These are phyloP conservation scores for Penicillium manginii DNA, from an alignment of 495 filamentous ascomycete genomes.

Conservation along the genomic window DNA sequence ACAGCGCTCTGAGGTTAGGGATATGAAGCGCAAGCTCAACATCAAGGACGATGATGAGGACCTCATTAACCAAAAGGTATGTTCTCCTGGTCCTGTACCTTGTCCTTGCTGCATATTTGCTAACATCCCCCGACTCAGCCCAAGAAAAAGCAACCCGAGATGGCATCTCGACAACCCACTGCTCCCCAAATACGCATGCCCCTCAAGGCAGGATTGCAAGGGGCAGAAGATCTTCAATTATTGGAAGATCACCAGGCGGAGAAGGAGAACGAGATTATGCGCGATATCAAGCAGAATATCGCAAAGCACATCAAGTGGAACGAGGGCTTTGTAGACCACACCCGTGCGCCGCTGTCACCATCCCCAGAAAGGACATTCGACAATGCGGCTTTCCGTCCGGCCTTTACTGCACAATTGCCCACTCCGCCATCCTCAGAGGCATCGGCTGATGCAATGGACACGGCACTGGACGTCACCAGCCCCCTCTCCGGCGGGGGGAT, in stretches of 20 bases:
- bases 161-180: slow-evolving; percentile 57
- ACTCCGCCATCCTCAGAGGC: slow-evolving; percentile 84
- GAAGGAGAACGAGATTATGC: slow-evolving; percentile 76
- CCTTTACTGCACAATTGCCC: slow-evolving; percentile 80
- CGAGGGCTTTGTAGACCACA: slow-evolving; percentile 79
- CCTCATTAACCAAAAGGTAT: slow-evolving; percentile 89
- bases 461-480: slow-evolving; percentile 45
- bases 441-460: slow-evolving; percentile 60
- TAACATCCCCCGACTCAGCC: slow-evolving; percentile 55
- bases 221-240: slow-evolving; percentile 72
- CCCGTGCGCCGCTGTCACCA: slow-evolving; percentile 77
- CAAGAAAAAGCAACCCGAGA: slow-evolving; percentile 67
- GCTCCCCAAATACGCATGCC: slow-evolving; percentile 68
- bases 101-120: slow-evolving; percentile 22
- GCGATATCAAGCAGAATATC: slow-evolving; percentile 79
- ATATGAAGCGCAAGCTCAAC: slow-evolving; percentile 82
- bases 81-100: neutral
- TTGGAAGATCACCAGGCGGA: slow-evolving; percentile 78
- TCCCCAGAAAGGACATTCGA: slow-evolving; percentile 60
- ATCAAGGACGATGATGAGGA: slow-evolving; percentile 95
- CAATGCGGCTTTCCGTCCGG: slow-evolving; percentile 68
- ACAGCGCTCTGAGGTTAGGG: slow-evolving; percentile 76
- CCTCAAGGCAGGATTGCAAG: slow-evolving; percentile 66
- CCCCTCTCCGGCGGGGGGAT: slow-evolving; percentile 48
- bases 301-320: slow-evolving; percentile 87